Conservation (phyloP, 1,284 basidiomycete genomes). For the Ceratobasidium theobromae region DNA sequence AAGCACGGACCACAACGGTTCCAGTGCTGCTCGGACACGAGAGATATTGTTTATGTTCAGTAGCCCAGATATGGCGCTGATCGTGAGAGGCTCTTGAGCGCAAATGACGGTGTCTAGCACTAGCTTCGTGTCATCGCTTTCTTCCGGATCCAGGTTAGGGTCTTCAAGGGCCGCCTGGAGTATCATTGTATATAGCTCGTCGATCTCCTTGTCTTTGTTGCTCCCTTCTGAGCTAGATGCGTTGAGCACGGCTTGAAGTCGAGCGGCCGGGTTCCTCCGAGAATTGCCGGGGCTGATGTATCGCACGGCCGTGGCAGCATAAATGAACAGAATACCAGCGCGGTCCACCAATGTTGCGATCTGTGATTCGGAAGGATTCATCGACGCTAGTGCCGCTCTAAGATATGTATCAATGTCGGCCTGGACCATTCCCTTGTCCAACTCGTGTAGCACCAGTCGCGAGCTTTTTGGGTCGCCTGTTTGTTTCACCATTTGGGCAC, state of each 20-base stretch:
- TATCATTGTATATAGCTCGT: not conserved
- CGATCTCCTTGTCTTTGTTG: not conserved
- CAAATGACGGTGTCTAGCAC: not conserved
- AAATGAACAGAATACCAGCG: not conserved
- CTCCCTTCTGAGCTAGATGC: no score
- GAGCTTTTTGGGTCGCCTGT: not conserved
- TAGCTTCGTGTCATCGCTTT: not conserved
- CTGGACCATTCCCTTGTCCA: not conserved
- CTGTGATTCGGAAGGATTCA: not conserved
- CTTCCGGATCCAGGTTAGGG: not conserved
- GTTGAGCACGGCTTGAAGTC: not conserved
- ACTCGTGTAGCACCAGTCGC: not conserved
- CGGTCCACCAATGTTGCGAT: not conserved
- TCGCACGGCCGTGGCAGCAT: not conserved
- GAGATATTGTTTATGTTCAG: not conserved
- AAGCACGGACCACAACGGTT: not conserved
- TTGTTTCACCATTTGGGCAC: not conserved
- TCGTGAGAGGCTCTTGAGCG: not conserved
- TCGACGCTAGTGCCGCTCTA: not conserved
- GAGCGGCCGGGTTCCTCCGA: not conserved
- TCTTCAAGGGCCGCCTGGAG: not conserved
- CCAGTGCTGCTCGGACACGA: not conserved
- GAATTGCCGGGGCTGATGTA: not conserved
- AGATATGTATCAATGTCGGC: not conserved
- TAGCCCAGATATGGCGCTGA: not conserved